Evolutionary conservation across 2,329 filamentous ascomycete genomes (phyloP), one percentile per base, ranked within the genome.

Genomic region (Colletotrichum abscissum): DNA sequence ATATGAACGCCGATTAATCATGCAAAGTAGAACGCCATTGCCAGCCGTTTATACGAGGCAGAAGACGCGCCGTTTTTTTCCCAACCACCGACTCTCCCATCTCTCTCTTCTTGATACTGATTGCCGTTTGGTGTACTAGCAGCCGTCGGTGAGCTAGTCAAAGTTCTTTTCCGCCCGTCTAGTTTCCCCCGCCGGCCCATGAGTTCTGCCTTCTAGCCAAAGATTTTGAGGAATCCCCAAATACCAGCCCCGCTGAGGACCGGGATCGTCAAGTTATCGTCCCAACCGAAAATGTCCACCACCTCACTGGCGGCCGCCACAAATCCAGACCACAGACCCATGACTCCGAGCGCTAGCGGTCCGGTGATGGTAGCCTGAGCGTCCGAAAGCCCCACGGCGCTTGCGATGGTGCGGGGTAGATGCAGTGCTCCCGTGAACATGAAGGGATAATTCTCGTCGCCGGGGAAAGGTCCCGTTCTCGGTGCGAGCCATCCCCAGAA

Each of bases 211-310:
- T 30, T 77, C 81, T 86, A 91, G 66, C 92, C 92, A 87, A 98
- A 98, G 62, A 95, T 82, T 85, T 94, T 97, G 78, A 98, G 88
- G 82, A 99, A 98, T 0, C 93, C 93, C 92, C 94, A 98, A 74
- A 99, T 91, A 7, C 95, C 95, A 58, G 95, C 84, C 28, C 95
- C 95, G 80, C 95, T 98, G 63, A 99, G 87, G 30, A 97, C 91
- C 2, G 97, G 97, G 82, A 99, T 99, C 63, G 96, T 98, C 78
- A 99, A 86, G 83, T 99, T 99, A 84, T 99, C 97, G 80, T 99
- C 97, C 93, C 95, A 95, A 60, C 95, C 94, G 81, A 95, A 98
- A 0, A 98, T 80, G 84, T 99, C 95, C 58, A 98, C 88, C 19
- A 96, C 93, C 84, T 99, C 97, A 79, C 95, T 98, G 57, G 92